phyloP scores from a whole-genome alignment of 2,329 filamentous ascomycete species.

The Curvularia sp. region DNA sequence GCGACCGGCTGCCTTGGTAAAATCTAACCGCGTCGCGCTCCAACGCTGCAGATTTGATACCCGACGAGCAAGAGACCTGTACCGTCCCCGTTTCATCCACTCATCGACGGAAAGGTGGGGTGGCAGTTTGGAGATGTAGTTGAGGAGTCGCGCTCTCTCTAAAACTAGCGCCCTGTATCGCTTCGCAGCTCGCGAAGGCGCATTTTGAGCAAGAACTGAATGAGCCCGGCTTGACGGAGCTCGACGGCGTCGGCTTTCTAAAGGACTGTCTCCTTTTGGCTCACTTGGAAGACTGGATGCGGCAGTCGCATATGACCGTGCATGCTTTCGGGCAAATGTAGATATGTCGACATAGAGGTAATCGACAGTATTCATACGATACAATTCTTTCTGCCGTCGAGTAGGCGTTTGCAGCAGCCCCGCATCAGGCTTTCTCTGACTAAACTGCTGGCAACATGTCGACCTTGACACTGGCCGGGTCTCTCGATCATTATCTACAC shows the following conservation, averaged over 20 bases:
- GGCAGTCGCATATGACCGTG: constrained; percentile 19
- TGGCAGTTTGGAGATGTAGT: constrained; percentile 18
- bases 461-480: background rate
- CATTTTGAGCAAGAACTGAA: constrained; percentile 5
- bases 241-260: constrained; percentile 3
- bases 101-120: background rate
- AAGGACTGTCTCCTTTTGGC: background rate
- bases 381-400: background rate
- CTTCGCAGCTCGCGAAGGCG: constrained; percentile 6
- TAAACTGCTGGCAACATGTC: constrained; percentile 3
- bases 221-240: constrained; percentile 1
- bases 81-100: constrained; percentile 32
- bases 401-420: constrained; percentile 11
- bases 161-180: constrained; percentile 14
- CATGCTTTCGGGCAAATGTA: constrained; percentile 23
- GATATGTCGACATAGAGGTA: constrained; percentile 39
- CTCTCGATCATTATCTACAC: background rate
- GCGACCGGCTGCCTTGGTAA: constrained; percentile 5
- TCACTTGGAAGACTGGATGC: background rate
- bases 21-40: constrained; percentile 16
- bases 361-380: constrained; percentile 8
- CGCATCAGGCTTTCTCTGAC: constrained; percentile 1
- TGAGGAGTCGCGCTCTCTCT: constrained; percentile 17
- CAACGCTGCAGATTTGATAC: constrained; percentile 28
- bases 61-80: constrained; percentile 39